Percentiles rank a stretch among this genome's conserved stretches.
Evolutionary conservation across 805 yeast genomes (phyloP).

Genomic region (Candida suzukii): DNA sequence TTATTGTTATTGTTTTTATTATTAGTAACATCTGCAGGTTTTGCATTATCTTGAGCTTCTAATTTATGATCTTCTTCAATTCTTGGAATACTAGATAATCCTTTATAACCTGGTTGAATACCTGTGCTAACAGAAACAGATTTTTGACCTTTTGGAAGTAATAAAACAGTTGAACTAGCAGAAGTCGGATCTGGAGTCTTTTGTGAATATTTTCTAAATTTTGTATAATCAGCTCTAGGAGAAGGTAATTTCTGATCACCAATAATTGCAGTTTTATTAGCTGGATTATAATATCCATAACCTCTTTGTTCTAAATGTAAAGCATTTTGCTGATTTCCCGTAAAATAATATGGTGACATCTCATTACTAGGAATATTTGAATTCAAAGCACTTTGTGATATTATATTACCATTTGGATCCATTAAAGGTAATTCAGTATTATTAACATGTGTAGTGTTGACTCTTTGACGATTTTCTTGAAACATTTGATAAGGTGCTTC

Average conservation of each 20-base stretch:
- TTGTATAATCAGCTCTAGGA: slow-evolving; percentile 17
- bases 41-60: not conserved
- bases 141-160: slow-evolving; percentile 35
- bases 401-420: not conserved
- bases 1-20: not conserved
- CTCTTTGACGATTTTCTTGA: not conserved
- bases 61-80: not conserved
- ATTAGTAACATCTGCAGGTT: not conserved
- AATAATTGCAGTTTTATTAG: slow-evolving; percentile 18
- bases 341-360: too few species aligned
- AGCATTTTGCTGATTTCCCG: not conserved
- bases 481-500: slow-evolving; percentile 31
- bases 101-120: not conserved
- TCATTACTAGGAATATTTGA: not conserved
- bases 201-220: slow-evolving; percentile 9
- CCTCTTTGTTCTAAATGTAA: slow-evolving; percentile 5
- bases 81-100: not conserved
- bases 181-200: slow-evolving; percentile 17
- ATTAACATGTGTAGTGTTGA: not conserved
- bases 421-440: not conserved
- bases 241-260: slow-evolving; percentile 24
- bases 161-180: slow-evolving; percentile 30
- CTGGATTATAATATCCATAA: not conserved
- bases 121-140: not conserved
- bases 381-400: not conserved